Evolutionary conservation across 768 basidiomycete species (phyloP).

Genomic region (Omphalotus guepiniiformis): DNA sequence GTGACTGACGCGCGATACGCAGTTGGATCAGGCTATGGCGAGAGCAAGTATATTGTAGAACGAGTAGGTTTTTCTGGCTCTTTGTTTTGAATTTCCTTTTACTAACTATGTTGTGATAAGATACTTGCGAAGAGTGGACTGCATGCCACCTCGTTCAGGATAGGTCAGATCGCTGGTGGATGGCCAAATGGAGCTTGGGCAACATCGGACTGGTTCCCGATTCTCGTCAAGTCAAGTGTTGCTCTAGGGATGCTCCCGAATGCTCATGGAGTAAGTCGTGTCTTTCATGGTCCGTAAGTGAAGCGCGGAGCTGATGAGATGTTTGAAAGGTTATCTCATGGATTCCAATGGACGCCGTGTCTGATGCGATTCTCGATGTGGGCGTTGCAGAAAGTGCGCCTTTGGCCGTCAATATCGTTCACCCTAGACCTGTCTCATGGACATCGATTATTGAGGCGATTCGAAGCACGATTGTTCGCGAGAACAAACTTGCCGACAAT

Average conservation of each 20-base stretch:
- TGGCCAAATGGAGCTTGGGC: constrained; percentile 37
- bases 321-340: constrained; percentile 32
- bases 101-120: constrained; percentile 29
- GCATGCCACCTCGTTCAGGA: constrained; percentile 33
- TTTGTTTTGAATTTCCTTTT: constrained; percentile 30
- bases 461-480: constrained; percentile 14
- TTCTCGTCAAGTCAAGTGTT: constrained; percentile 32
- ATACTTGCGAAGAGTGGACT: constrained; percentile 36
- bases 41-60: constrained; percentile 33
- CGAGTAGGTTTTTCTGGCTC: constrained; percentile 23
- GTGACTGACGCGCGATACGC: constrained; percentile 19
- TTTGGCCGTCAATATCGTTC: constrained; percentile 30
- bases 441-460: constrained; percentile 21
- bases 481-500: constrained; percentile 7
- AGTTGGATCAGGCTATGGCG: constrained; percentile 32
- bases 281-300: neutral
- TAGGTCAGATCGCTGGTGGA: constrained; percentile 44
- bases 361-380: constrained; percentile 26
- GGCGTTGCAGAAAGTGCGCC: constrained; percentile 15
- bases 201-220: constrained; percentile 43
- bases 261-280: constrained; percentile 27
- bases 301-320: neutral
- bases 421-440: constrained; percentile 32
- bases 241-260: constrained; percentile 24
- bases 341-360: constrained; percentile 38